Evolutionary conservation across 23 red algal species (phyloP), one percentile per base, ranked within the genome.

Genomic region (Cyanidioschyzon merolae): DNA sequence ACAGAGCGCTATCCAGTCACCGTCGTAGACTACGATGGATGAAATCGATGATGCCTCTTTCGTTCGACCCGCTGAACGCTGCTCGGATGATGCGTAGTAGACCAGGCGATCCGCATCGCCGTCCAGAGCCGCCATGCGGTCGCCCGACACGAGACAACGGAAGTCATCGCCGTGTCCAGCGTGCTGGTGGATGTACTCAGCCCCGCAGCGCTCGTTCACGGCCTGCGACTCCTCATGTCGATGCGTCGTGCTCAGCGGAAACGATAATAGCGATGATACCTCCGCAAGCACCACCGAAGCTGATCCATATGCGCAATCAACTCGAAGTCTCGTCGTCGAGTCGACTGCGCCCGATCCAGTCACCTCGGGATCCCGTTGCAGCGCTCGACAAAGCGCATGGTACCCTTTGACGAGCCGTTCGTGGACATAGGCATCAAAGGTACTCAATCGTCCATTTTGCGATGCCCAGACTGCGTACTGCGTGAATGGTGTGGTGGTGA

Each of bases 21-120:
- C 63, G 63, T 71, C 63, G 7, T 32, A 35, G 32, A 71, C 32
- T 7, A 27, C 30, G 2, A 71, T 35, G 16, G 63, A 35, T 7
- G n/a, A 71, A 3, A 17, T 21, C 12, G 7, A 7, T 54, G 45
- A 15, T 54, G 21, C 45, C 12, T 54, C 45, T 54, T 54, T 27
- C 12, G 7, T 7, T 7, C 3, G 2, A 27, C n/a, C 63, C 7
- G 29, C 16, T n/a, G n/a, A n/a, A n/a, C n/a, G n/a, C n/a, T n/a
- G n/a, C n/a, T n/a, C n/a, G n/a, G n/a, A n/a, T 27, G 63, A 7
- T 27, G 3, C 63, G 30, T 71, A 71, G n/a, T 35, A 71, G 32
- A 71, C 32, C 16, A 71, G n/a, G 2, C 63, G 63, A 27, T 71
- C 63, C n/a, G 63, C 63, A 27, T 71, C 63, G 30, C 63, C 63